These are phyloP conservation scores for Kodamaea restingae DNA, from an alignment of 805 yeast species.

Conservation along the genomic window DNA sequence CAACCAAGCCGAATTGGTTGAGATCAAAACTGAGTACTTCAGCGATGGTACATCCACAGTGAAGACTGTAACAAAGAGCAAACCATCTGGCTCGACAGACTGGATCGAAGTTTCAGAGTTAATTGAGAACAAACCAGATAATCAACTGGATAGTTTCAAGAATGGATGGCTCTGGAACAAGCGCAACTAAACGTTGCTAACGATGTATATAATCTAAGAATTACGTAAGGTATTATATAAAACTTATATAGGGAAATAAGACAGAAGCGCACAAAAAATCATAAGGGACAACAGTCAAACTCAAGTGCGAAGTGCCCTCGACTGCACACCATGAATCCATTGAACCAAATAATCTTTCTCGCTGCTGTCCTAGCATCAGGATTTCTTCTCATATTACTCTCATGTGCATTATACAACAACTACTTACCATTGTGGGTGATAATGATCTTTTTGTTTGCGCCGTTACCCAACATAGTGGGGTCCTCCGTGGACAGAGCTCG, in stretches of 20 bases:
- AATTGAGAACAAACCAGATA: constrained; percentile 12
- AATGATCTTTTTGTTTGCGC: constrained; percentile 40
- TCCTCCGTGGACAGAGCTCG: constrained; percentile 34
- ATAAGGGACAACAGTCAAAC: background rate
- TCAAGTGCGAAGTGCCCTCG: background rate
- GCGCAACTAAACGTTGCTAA: background rate
- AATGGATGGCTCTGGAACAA: constrained; percentile 25
- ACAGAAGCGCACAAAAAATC: constrained; percentile 1
- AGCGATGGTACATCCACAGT: constrained; percentile 36
- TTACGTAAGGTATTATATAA: background rate
- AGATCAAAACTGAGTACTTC: constrained; percentile 30
- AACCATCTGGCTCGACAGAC: constrained; percentile 30
- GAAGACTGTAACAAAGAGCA: constrained; percentile 26
- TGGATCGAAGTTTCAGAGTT: constrained; percentile 32
- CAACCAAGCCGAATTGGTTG: constrained; percentile 28
- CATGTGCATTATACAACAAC: constrained; percentile 43
- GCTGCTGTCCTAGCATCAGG: constrained; percentile 45
- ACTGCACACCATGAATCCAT: constrained; percentile 34
- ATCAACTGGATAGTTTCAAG: background rate
- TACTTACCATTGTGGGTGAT: constrained; percentile 43
- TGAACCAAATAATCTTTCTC: constrained; percentile 43
- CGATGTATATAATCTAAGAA: constrained; percentile 1
- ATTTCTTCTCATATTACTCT: constrained; percentile 38
- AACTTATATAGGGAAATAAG: background rate
- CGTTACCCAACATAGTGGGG: constrained; percentile 41